A percentile compares a stretch with the other conserved stretches of the same genome.
Conservation (phyloP, 768 basidiomycete genomes). For the Boletus sensibilis region DNA sequence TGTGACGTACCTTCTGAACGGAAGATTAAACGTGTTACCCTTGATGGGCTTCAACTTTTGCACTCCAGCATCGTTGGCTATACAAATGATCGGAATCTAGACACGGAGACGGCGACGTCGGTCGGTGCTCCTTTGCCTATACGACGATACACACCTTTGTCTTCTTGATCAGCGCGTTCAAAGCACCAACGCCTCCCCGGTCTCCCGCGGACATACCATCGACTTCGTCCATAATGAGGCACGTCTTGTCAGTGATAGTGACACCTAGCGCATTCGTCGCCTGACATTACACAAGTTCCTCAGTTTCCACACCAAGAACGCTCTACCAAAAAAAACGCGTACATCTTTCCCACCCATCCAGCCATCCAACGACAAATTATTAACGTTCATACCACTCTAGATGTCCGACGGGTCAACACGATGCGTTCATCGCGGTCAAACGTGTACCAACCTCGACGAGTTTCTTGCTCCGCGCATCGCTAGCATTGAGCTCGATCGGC, state of each 20-base stretch:
- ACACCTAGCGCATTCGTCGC: slow-evolving; percentile 69
- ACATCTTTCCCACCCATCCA: slow-evolving; percentile 68
- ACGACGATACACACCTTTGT: slow-evolving; percentile 56
- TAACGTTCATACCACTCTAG: slow-evolving; percentile 87
- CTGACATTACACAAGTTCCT: slow-evolving; percentile 28
- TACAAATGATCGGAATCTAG: slow-evolving; percentile 95
- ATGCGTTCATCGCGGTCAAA: background rate
- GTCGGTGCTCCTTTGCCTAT: background rate
- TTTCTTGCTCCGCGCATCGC: slow-evolving; percentile 94
- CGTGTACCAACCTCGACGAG: slow-evolving; percentile 71
- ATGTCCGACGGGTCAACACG: background rate
- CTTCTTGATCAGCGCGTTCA: slow-evolving; percentile 91
- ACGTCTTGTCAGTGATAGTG: slow-evolving; percentile 71
- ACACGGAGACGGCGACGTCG: background rate
- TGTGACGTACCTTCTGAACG: slow-evolving; percentile 68
- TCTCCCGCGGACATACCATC: slow-evolving; percentile 99
- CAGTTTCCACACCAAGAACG: background rate
- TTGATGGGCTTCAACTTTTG: slow-evolving; percentile 89
- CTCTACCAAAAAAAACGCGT: slow-evolving; percentile 26
- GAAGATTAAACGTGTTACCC: slow-evolving; percentile 66
- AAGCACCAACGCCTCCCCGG: slow-evolving; percentile 91
- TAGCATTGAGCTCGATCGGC: slow-evolving; percentile 95
- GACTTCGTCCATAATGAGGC: slow-evolving; percentile 99
- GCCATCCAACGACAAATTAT: slow-evolving; percentile 84
- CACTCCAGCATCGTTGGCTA: slow-evolving; percentile 87